Conservation (phyloP, 441 rosid genomes). For the Aquilaria agallochum region DNA sequence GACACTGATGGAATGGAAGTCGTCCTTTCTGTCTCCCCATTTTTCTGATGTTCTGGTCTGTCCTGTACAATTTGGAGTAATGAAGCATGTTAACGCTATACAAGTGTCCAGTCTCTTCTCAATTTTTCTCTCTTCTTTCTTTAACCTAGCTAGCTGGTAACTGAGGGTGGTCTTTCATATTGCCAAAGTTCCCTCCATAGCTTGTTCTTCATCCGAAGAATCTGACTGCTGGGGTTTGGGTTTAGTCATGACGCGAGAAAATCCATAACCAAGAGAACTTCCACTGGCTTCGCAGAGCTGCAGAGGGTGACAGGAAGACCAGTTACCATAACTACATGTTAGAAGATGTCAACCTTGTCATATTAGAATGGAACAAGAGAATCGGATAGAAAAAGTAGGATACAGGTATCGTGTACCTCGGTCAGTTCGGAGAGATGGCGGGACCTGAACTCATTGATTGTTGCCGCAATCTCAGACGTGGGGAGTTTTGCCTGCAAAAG, state of each 20-base stretch:
- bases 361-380: not conserved
- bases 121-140: not conserved
- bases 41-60: constrained; percentile 7
- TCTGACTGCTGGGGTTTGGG: constrained; percentile 52
- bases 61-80: constrained; percentile 33
- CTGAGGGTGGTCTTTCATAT: constrained; percentile 28
- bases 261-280: constrained; percentile 93
- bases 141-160: constrained; percentile 12
- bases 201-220: constrained; percentile 64
- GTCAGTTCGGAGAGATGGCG: constrained; percentile 93
- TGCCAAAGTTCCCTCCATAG: constrained; percentile 68
- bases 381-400: not conserved
- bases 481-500: constrained; percentile 80
- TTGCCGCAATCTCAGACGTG: constrained; percentile 74
- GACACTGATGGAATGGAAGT: not conserved
- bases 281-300: constrained; percentile 86
- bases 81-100: constrained; percentile 24
- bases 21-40: constrained; percentile 3
- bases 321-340: constrained; percentile 1
- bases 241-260: constrained; percentile 55
- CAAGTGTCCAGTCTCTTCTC: constrained; percentile 10
- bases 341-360: not conserved
- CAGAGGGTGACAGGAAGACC: constrained; percentile 12
- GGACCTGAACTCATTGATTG: constrained; percentile 88
- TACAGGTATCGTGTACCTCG: constrained; percentile 46